Evolutionary conservation across 108 stramenopile species (phyloP).

Genomic region (Skeletonema menzelii): DNA sequence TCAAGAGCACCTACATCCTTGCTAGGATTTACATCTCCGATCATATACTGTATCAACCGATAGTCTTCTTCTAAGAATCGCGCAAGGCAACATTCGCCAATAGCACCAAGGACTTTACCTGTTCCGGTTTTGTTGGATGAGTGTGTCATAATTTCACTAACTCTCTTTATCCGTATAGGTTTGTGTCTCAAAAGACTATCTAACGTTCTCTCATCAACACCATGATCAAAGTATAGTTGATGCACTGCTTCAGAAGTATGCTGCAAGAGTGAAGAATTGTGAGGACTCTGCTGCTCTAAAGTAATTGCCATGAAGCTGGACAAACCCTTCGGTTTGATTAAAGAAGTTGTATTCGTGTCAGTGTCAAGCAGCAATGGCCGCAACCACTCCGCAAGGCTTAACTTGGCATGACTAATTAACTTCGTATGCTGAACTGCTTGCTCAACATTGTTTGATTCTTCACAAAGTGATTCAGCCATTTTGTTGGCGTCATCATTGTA

Average conservation of each 20-base stretch:
- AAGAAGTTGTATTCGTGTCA: background rate
- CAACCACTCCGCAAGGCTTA: background rate
- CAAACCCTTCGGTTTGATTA: background rate
- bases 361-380: background rate
- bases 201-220: background rate
- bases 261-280: background rate
- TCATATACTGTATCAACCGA: conserved; percentile 5
- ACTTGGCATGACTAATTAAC: background rate
- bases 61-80: conserved; percentile 13
- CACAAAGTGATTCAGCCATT: conserved; percentile 9
- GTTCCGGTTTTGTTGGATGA: background rate
- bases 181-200: background rate
- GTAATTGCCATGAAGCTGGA: background rate
- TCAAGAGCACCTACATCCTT: background rate
- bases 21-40: conserved; percentile 1
- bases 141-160: background rate
- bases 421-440: background rate
- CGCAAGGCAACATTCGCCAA: conserved; percentile 22
- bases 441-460: background rate
- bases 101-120: background rate
- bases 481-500: conserved; percentile 4
- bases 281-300: background rate
- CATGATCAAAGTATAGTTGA: conserved; percentile 7
- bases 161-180: background rate
- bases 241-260: background rate